A percentile compares a stretch with the other conserved stretches of the same genome.
Evolutionary conservation across 2,329 filamentous ascomycete genomes (phyloP).

Genomic region (Paecilomyces fulvus): DNA sequence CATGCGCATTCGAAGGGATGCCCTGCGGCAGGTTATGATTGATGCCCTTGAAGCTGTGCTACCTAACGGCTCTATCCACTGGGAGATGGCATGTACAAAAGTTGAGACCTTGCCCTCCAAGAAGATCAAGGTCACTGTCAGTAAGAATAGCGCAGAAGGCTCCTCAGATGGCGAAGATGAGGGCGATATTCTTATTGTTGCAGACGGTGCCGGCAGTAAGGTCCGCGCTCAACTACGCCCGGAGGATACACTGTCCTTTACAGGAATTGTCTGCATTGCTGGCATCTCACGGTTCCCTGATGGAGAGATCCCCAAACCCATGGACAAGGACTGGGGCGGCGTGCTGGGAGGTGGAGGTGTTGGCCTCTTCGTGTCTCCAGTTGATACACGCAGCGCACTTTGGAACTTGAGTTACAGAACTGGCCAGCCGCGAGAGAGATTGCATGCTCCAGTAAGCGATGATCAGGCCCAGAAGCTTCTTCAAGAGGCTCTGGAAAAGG

Average conservation of each 20-base stretch:
- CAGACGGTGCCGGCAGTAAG: slow-evolving; percentile 40
- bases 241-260: slow-evolving; percentile 31
- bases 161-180: slow-evolving; percentile 5
- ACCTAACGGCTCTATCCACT: slow-evolving; percentile 4
- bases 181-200: slow-evolving; percentile 37
- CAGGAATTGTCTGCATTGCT: slow-evolving; percentile 32
- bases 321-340: slow-evolving; percentile 33
- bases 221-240: slow-evolving; percentile 32
- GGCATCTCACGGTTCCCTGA: slow-evolving; percentile 31
- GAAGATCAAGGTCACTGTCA: slow-evolving; percentile 4
- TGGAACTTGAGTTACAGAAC: slow-evolving; percentile 35
- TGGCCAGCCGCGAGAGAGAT: slow-evolving; percentile 4
- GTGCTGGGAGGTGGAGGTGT: slow-evolving; percentile 32
- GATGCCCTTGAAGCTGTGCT: slow-evolving; percentile 14
- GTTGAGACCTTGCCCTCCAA: slow-evolving; percentile 2
- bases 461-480: slow-evolving; percentile 6
- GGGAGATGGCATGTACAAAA: slow-evolving; percentile 6
- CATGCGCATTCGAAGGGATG: slow-evolving; percentile 11
- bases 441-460: slow-evolving; percentile 8
- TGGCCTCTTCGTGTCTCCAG: slow-evolving; percentile 39
- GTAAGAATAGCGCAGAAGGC: background rate
- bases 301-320: slow-evolving; percentile 20
- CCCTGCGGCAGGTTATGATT: slow-evolving; percentile 9
- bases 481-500: slow-evolving; percentile 17
- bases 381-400: slow-evolving; percentile 32